Evolutionary conservation across 306 rosid genomes (phyloP).

Genomic region (Prunus campanulata): DNA sequence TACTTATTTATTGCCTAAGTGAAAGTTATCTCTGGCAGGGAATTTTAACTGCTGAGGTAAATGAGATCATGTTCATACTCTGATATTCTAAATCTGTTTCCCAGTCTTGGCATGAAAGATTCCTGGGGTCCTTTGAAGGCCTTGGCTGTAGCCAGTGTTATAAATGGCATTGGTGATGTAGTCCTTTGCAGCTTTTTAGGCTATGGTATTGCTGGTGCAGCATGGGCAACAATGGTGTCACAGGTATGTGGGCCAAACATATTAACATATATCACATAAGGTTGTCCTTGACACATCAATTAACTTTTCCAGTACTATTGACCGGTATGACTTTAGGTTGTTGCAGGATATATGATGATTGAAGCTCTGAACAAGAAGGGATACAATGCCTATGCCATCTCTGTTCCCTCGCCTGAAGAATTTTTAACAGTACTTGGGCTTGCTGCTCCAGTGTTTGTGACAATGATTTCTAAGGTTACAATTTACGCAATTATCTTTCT

Average conservation of each 20-base stretch:
- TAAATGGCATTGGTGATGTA: conserved; percentile 65
- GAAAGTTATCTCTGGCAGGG: background rate
- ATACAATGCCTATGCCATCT: conserved; percentile 58
- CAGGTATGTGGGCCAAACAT: conserved; percentile 44
- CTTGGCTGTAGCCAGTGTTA: conserved; percentile 56
- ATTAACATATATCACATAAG: background rate
- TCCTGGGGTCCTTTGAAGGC: conserved; percentile 88
- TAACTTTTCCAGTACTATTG: conserved; percentile 15
- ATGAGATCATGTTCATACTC: conserved; percentile 10
- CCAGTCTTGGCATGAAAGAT: conserved; percentile 91
- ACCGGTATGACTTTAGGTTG: conserved; percentile 48
- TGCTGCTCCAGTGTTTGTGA: conserved; percentile 81
- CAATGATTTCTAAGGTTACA: conserved; percentile 80
- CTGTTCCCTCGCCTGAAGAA: conserved; percentile 70
- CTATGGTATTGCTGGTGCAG: conserved; percentile 80
- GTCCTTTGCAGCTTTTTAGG: conserved; percentile 52
- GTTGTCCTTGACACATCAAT: conserved; percentile 3
- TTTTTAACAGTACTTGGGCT: conserved; percentile 48
- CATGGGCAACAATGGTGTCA: conserved; percentile 83
- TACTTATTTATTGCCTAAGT: background rate
- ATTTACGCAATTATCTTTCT: conserved; percentile 11
- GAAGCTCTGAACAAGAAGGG: conserved; percentile 68
- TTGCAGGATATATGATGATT: conserved; percentile 88
- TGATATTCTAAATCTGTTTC: conserved; percentile 12
- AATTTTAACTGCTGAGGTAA: background rate